Percentiles rank a stretch among this genome's conserved stretches.
These are phyloP conservation scores for Bertia moriformis DNA, from an alignment of 2,329 filamentous ascomycete genomes.

Conservation along the genomic window DNA sequence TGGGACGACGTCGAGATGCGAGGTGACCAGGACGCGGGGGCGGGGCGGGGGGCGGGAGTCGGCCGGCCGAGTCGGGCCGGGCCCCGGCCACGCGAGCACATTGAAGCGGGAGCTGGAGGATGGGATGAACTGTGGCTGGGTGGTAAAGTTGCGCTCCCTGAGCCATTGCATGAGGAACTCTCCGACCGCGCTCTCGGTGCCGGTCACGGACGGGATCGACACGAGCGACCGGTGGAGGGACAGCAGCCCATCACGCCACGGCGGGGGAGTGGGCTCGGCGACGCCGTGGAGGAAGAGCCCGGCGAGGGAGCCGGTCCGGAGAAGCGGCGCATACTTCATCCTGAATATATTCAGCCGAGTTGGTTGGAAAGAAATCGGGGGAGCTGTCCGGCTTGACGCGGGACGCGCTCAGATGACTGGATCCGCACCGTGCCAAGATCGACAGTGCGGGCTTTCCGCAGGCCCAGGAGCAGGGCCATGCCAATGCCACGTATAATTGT, in stretches of 20 bases:
- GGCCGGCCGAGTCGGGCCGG: conserved; percentile 25
- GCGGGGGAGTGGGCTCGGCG: not conserved
- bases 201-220: not conserved
- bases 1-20: conserved; percentile 70
- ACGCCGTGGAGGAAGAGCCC: too few species aligned
- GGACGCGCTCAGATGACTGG: too few species aligned
- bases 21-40: conserved; percentile 56
- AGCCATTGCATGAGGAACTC: not conserved
- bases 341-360: too few species aligned
- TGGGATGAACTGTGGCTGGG: not conserved
- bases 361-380: too few species aligned
- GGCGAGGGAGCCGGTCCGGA: too few species aligned
- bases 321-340: too few species aligned
- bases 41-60: too few species aligned
- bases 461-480: too few species aligned
- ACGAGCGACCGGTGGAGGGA: not conserved
- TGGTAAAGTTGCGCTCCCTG: not conserved
- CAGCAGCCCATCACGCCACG: not conserved
- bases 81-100: conserved; percentile 50
- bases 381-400: too few species aligned
- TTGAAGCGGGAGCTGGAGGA: conserved; percentile 48
- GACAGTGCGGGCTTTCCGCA: too few species aligned
- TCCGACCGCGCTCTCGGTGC: not conserved
- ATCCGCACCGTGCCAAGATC: too few species aligned
- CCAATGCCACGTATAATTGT: too few species aligned